Evolutionary conservation across 768 basidiomycete species (phyloP).

Genomic region (Phaeolepiota aurea): DNA sequence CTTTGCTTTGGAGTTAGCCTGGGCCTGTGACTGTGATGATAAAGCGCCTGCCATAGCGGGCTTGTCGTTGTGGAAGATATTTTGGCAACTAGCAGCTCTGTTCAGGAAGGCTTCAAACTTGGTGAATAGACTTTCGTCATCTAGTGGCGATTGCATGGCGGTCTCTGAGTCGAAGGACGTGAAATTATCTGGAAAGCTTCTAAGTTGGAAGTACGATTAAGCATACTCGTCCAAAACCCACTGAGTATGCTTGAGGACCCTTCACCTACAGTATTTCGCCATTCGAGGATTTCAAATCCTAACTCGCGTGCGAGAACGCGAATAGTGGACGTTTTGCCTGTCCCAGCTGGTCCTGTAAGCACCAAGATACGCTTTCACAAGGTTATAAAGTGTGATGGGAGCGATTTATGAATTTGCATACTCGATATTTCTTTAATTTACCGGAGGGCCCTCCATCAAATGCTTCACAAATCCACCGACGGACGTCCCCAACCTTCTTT

Average conservation of each 20-base stretch:
- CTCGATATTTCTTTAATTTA: constrained; percentile 65
- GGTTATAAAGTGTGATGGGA: background rate
- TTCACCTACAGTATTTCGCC: constrained; percentile 66
- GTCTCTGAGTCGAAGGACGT: no score
- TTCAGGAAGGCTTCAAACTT: constrained; percentile 74
- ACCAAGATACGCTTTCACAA: constrained; percentile 79
- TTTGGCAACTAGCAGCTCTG: constrained; percentile 54
- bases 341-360: constrained; percentile 83
- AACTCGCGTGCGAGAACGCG: constrained; percentile 68
- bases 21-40: constrained; percentile 5
- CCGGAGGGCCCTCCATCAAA: constrained; percentile 59
- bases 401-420: no score
- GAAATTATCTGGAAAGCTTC: no score
- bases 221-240: no score
- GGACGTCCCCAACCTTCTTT: constrained; percentile 71
- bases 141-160: no score
- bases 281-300: constrained; percentile 77
- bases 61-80: constrained; percentile 29
- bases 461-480: constrained; percentile 67
- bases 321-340: constrained; percentile 84
- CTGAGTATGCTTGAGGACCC: no score
- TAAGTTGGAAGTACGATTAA: no score
- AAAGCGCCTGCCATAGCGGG: constrained; percentile 1
- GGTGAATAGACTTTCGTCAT: constrained; percentile 42
- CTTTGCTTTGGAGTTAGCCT: constrained; percentile 12